Evolutionary conservation across 2,329 filamentous ascomycete genomes (phyloP).

Genomic region (Fusarium avenaceum): DNA sequence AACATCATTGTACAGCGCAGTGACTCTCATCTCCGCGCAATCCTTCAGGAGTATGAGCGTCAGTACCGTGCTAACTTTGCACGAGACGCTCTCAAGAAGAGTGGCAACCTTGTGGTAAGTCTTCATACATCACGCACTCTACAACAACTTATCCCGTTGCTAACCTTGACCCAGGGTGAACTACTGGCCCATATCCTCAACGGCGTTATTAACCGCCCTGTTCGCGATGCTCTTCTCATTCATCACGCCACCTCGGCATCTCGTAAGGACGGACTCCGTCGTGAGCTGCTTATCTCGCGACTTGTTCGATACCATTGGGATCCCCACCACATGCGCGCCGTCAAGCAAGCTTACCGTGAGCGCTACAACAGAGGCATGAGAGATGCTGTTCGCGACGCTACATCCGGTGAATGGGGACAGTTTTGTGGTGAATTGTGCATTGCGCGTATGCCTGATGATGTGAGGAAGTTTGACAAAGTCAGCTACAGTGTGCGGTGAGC

Average conservation of each 20-base stretch:
- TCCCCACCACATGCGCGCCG: conserved; percentile 79
- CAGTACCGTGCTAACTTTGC: conserved; percentile 86
- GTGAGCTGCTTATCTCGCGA: conserved; percentile 88
- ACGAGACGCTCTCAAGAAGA: conserved; percentile 87
- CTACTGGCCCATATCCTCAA: conserved; percentile 95
- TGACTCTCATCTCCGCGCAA: conserved; percentile 84
- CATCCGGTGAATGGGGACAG: conserved; percentile 80
- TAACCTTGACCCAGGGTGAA: conserved; percentile 76
- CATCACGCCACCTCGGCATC: conserved; percentile 88
- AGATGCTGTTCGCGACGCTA: conserved; percentile 82
- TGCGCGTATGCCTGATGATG: conserved; percentile 70
- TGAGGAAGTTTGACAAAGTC: conserved; percentile 65
- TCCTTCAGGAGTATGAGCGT: conserved; percentile 81
- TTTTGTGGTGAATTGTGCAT: conserved; percentile 81
- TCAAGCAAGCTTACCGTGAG: conserved; percentile 84
- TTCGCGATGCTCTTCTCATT: conserved; percentile 90
- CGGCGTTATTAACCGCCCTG: conserved; percentile 94
- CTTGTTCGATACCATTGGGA: conserved; percentile 96
- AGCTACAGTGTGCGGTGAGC: conserved; percentile 34
- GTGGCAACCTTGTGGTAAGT: conserved; percentile 91
- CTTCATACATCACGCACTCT: neutral
- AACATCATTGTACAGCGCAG: conserved; percentile 84
- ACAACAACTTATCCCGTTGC: neutral
- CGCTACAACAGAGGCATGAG: conserved; percentile 82
- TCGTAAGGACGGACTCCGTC: conserved; percentile 77